These are phyloP conservation scores for Candida glaebosa DNA, from an alignment of 805 yeast genomes.

Conservation along the genomic window DNA sequence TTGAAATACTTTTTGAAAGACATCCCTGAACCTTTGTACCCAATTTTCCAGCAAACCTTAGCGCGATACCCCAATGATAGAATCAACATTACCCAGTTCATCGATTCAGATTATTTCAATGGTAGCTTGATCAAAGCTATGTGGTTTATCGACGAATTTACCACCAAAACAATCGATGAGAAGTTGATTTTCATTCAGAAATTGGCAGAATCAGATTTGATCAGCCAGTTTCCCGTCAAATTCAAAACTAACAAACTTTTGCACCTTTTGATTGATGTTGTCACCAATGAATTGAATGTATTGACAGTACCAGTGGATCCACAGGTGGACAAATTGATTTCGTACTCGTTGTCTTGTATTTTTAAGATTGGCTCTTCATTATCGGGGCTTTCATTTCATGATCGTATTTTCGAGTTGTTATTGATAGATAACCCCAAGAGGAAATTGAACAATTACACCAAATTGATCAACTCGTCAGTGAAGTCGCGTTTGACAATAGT, in stretches of 20 bases:
- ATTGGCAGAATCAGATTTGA: constrained; percentile 36
- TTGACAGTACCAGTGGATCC: constrained; percentile 26
- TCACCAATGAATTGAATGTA: constrained; percentile 37
- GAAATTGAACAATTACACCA: constrained; percentile 21
- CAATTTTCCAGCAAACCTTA: constrained; percentile 51
- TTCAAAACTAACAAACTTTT: constrained; percentile 66
- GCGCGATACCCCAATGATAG: constrained; percentile 56
- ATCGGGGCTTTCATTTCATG: constrained; percentile 77
- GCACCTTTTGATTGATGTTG: constrained; percentile 58
- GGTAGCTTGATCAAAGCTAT: constrained; percentile 79
- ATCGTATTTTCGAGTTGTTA: constrained; percentile 53
- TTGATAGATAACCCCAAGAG: constrained; percentile 22
- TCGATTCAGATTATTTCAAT: constrained; percentile 73
- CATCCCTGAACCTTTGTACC: constrained; percentile 55
- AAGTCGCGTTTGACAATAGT: constrained; percentile 28
- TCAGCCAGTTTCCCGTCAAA: constrained; percentile 37
- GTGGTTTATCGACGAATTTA: constrained; percentile 77
- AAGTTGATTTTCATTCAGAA: constrained; percentile 67
- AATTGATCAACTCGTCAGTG: constrained; percentile 29
- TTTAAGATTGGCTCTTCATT: constrained; percentile 60
- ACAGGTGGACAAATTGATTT: constrained; percentile 26
- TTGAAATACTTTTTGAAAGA: constrained; percentile 46
- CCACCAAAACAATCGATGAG: constrained; percentile 68
- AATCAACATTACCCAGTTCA: constrained; percentile 59
- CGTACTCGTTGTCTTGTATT: constrained; percentile 50